Base-by-base conservation (phyloP, 129 eudicot genomes). In the Saposhnikovia divaricata region DNA sequence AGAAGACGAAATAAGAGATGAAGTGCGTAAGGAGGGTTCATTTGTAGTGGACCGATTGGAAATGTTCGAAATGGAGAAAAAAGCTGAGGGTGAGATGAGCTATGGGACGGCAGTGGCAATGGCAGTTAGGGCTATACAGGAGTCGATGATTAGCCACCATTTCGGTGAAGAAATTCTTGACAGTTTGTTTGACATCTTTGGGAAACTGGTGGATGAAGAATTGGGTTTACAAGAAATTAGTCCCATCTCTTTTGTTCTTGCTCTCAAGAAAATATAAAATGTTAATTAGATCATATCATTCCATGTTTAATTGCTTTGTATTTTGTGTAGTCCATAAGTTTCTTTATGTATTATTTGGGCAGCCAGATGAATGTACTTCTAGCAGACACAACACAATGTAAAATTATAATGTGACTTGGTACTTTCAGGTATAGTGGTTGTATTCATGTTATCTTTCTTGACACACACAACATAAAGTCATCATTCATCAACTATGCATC, bases 81-180 rank as follows among this genome's bases (percentile, higher is more conserved):
- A 84, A 55, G 42, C 80, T 0, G 89, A 78, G 6, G 83, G 79
- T 15, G 81, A 79, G 46, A 78, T 53, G 77, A 89, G 96, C 87
- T 90, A 92, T 48, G 99, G 99, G n/a, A 75, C 77, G 39, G 89
- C 79, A 1, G 95, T 96, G 68, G 97, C 99, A 9, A 92, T 79
- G 85, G 72, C 92, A 2, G 91, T 96, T 44, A 85, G 98, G 76
- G 96, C 97, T 1, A 88, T 96, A 72, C 99, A 96, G 85, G 99
- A 96, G 79, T 90, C 98, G 14, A 92, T 90, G 99, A 68, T 96
- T 5, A 78, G 84, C 57, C 94, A 87, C 81, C 99, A 96, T 83
- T 96, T 96, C 73, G 99, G 99, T 21, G 89, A 83, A 82, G 86
- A 73, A 44, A 92, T 96, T 61, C 63, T 96, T 5, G 91, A 83